phyloP scores from a whole-genome alignment of 2,329 filamentous ascomycete genomes.

The Penicillium olsonii region DNA sequence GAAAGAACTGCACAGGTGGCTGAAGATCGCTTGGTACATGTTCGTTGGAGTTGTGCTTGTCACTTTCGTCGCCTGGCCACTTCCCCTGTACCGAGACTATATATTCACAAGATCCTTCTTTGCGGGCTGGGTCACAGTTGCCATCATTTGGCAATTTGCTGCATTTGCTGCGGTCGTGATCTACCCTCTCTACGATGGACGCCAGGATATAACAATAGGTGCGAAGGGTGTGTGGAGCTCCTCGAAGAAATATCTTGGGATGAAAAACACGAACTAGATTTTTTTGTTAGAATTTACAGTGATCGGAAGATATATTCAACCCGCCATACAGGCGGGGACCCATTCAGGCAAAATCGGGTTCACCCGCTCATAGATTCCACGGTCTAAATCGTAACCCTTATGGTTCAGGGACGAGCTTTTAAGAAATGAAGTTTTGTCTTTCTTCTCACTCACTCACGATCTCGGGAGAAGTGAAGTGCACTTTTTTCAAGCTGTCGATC shows the following conservation, averaged over 20 bases:
- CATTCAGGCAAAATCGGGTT: neutral
- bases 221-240: conserved; percentile 24
- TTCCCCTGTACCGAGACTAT: conserved; percentile 53
- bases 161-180: conserved; percentile 50
- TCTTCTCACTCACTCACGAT: no score
- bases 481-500: no score
- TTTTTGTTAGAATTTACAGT: neutral
- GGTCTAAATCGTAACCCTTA: no score
- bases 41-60: conserved; percentile 47
- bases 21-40: conserved; percentile 43
- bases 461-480: no score
- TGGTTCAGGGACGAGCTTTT: no score
- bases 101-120: conserved; percentile 53
- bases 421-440: no score
- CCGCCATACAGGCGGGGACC: neutral
- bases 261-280: neutral
- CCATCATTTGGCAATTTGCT: conserved; percentile 52
- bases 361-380: neutral
- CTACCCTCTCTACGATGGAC: conserved; percentile 52
- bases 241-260: conserved; percentile 1
- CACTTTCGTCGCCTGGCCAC: conserved; percentile 52
- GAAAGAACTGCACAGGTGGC: conserved; percentile 38
- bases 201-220: conserved; percentile 41
- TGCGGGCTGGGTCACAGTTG: conserved; percentile 47
- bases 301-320: neutral